A percentile compares a stretch with the other conserved stretches of the same genome.
Evolutionary conservation across 345 rosid species (phyloP).

Genomic region (Draba incana): DNA sequence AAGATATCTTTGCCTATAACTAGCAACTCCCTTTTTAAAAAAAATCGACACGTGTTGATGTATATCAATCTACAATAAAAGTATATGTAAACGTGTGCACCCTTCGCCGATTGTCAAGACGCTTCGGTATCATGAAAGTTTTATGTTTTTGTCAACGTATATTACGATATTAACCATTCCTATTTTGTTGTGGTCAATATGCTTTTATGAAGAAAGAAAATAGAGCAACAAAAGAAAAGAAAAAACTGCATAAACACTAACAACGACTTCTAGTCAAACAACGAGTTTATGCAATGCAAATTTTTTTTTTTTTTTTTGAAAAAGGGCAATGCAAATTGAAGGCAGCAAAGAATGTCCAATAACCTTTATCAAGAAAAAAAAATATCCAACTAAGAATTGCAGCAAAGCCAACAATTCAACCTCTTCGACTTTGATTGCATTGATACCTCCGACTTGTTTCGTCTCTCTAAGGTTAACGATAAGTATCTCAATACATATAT

Average conservation of each 20-base stretch:
- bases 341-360: too few relatives aligned
- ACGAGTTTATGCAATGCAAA: not conserved
- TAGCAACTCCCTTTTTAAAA: not conserved
- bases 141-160: not conserved
- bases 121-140: constrained; percentile 13
- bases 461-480: too few relatives aligned
- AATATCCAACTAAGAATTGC: too few relatives aligned
- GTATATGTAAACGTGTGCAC: not conserved
- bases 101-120: constrained; percentile 7
- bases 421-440: too few relatives aligned
- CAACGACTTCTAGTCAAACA: not conserved
- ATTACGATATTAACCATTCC: not conserved
- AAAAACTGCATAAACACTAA: not conserved
- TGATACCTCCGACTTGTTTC: too few relatives aligned
- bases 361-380: too few relatives aligned
- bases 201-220: not conserved
- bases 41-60: too few relatives aligned
- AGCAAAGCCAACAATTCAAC: too few relatives aligned
- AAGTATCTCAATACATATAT: too few relatives aligned
- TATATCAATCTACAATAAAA: constrained; percentile 25
- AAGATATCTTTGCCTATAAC: constrained; percentile 4
- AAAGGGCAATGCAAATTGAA: not conserved
- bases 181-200: not conserved
- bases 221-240: not conserved
- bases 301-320: too few relatives aligned